Percentiles rank a stretch among this genome's conserved stretches.
Evolutionary conservation across 805 yeast species (phyloP).

Genomic region (Hanseniaspora jakobsenii): DNA sequence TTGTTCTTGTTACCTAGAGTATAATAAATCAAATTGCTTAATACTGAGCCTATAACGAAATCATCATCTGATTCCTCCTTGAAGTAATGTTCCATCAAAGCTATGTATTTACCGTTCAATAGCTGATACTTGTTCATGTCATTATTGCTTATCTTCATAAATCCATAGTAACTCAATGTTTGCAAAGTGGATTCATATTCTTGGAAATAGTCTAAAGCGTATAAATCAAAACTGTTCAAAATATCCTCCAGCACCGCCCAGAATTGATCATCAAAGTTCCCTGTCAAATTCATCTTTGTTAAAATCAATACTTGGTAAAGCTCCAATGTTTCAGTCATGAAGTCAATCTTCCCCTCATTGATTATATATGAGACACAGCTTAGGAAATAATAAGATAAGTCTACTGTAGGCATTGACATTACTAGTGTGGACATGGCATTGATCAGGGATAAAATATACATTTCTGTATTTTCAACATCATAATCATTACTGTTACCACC

Average conservation of each 20-base stretch:
- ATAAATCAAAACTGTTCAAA: constrained; percentile 44
- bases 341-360: constrained; percentile 45
- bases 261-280: constrained; percentile 37
- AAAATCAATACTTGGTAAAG: constrained; percentile 44
- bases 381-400: constrained; percentile 41
- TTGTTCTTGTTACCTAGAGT: constrained; percentile 27
- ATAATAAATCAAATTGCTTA: constrained; percentile 26
- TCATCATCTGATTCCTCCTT: constrained; percentile 24
- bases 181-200: constrained; percentile 46
- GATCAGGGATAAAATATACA: constrained; percentile 54
- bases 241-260: constrained; percentile 43
- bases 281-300: constrained; percentile 36
- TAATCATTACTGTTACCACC: constrained; percentile 25
- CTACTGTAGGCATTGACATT: constrained; percentile 48
- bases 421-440: constrained; percentile 66
- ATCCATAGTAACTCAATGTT: constrained; percentile 41
- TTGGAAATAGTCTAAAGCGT: constrained; percentile 49
- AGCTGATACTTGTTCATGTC: constrained; percentile 21
- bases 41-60: constrained; percentile 30
- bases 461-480: constrained; percentile 48
- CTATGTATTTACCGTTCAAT: constrained; percentile 24
- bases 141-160: constrained; percentile 22
- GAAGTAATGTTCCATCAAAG: constrained; percentile 17
- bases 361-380: constrained; percentile 52
- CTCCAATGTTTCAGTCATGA: constrained; percentile 53